Evolutionary conservation across 306 rosid genomes (phyloP).

Genomic region (Argentina anserina): DNA sequence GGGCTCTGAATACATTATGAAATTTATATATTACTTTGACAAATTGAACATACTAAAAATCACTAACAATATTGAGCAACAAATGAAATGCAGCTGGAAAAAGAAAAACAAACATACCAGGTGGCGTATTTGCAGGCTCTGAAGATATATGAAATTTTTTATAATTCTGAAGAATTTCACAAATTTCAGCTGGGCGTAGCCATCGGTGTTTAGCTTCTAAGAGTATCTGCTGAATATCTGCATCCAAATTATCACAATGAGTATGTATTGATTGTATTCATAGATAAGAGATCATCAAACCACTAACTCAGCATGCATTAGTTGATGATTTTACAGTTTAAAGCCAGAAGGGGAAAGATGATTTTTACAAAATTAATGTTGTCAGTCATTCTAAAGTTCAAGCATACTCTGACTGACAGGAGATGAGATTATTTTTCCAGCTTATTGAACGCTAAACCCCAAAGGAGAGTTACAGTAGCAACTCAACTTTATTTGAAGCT

Average conservation of each 20-base stretch:
- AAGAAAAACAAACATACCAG: constrained; percentile 46
- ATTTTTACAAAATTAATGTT: background rate
- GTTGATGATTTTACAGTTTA: background rate
- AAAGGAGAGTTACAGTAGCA: background rate
- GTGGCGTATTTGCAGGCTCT: constrained; percentile 64
- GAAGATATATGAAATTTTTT: constrained; percentile 45
- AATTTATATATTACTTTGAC: constrained; percentile 40
- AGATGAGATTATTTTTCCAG: background rate
- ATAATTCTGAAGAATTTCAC: constrained; percentile 70
- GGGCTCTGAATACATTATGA: constrained; percentile 51
- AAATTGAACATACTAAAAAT: constrained; percentile 54
- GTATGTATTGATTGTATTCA: constrained; percentile 3
- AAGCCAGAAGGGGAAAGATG: background rate
- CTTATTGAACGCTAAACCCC: background rate
- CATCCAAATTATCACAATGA: constrained; percentile 28
- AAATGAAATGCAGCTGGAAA: constrained; percentile 11
- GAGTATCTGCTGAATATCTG: constrained; percentile 62
- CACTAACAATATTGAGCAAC: background rate
- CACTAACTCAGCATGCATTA: background rate
- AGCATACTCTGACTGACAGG: background rate
- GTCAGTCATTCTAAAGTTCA: background rate
- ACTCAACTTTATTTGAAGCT: background rate
- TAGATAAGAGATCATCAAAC: constrained; percentile 1
- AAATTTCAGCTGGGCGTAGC: constrained; percentile 88
- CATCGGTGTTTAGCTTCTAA: constrained; percentile 82